Evolutionary conservation across 768 basidiomycete species (phyloP), one percentile per base, ranked within the genome.

Genomic region (Neoboletus subvelutipes): DNA sequence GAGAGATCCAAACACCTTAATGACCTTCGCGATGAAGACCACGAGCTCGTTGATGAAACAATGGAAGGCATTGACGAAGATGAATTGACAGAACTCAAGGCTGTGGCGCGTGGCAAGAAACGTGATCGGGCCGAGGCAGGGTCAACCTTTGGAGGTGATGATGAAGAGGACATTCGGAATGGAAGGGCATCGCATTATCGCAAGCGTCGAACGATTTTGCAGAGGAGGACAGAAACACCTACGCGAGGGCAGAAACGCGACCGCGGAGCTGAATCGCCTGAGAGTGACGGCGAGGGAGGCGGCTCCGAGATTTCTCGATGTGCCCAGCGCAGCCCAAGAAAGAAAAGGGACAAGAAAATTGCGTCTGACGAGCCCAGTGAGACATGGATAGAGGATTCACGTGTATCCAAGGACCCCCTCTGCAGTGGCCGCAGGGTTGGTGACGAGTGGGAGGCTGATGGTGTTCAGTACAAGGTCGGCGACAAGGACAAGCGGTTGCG

Each of bases 381-480:
- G 67, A 62, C 75, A n/a, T 80, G 76, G 5, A 73, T 78, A 70
- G 80, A 80, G 33, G 81, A 76, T n/a, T 76, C 77, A 10, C 69
- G 74, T 26, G 63, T 77, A 11, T 83, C 84, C 5, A 71, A 68
- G 48, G 81, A 81, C 60, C 76, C 79, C 11, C 74, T 78, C n/a
- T 82, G 83, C 55, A 80, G 78, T 61, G 78, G 79, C 28, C 81
- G 83, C 50, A 78, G 75, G 56, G 79, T 89, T 56, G 88, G 89
- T 28, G 90, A 92, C 34, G 80, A 86, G 68, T 93, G 90, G 90
- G 83, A 87, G 61, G 80, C 72, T 34, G 85, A 87, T 63, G 89
- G 86, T 42, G 75, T 87, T 36, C 76, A 73, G 52, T 92, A 82
- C 74, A 92, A 88, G 71, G 81, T 92, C 55, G 86, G 86, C 1